Base-by-base conservation (phyloP, 225 moss, liverwort and hornwort genomes). In the Pleurozium schreberi region DNA sequence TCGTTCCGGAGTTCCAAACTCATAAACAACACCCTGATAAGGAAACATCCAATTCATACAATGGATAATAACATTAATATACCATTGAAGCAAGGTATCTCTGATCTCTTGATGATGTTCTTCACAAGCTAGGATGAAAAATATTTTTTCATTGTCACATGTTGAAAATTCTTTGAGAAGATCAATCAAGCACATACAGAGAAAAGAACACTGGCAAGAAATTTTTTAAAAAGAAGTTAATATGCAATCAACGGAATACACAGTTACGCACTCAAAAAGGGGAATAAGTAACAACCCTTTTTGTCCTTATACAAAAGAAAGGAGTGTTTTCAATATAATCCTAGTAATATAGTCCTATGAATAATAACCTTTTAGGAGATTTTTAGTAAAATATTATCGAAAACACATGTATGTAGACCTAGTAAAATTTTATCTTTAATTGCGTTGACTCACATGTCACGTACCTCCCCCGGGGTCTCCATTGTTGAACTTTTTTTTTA, bases 1-100 rank as follows among this genome's bases (percentile, higher is more conserved):
- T 22, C 42, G 58, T 22, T 92, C 88, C 18, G 94, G 95, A 57
- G 91, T 90, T 27, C 86, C 87, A 84, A 96, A 98, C 75, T 98
- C 96, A 25, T 93, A 88, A 18, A 96, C 90, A n/a, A 93, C 90
- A 52, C 98, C 98, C 98, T 98, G 90, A 55, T 15, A 17, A n/a
- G n/a, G n/a, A n/a, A n/a, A 7, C 27, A 76, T 33, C 5, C 33
- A 19, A 49, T 33, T 10, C 27, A 42, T 62, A 61, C 82, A 53
- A n/a, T 26, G n/a, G n/a, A n/a, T 30, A 6, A 15, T 23, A 25
- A 38, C 25, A 38, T 38, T 36, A 22, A 6, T 19, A 8, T 45
- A 16, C 40, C 26, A n/a, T 18, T 55, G 18, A 78, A 55, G 36
- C 55, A 28, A 75, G 50, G 80, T 17, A 58, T 2, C 28, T 42